A percentile compares a stretch with the other conserved stretches of the same genome.
phyloP scores from a whole-genome alignment of 1,139 yeast species.

The Kluyveromyces sp. region DNA sequence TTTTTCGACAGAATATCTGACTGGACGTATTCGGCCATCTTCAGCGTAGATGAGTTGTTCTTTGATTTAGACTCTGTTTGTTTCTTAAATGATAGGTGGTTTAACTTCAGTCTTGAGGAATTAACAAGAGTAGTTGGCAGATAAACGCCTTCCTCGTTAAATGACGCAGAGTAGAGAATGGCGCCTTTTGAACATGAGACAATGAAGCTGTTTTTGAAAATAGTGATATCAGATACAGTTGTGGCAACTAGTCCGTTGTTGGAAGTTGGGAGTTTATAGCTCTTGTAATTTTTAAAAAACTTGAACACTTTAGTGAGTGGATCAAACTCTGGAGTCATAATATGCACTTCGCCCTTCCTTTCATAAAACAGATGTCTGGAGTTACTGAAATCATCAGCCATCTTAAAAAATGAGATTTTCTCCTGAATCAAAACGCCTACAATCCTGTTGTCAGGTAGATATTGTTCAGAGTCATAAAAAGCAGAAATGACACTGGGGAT shows the following conservation, averaged over 20 bases:
- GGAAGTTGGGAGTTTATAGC: conserved; percentile 26
- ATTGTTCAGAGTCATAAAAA: conserved; percentile 26
- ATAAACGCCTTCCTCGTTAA: conserved; percentile 50
- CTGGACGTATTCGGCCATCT: conserved; percentile 28
- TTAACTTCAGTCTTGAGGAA: conserved; percentile 22
- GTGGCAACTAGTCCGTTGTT: conserved; percentile 43
- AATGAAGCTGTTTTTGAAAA: conserved; percentile 57
- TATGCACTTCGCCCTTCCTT: conserved; percentile 37
- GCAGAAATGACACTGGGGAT: conserved; percentile 39
- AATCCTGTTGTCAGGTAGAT: conserved; percentile 23
- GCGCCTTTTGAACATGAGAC: conserved; percentile 65
- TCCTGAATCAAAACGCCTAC: conserved; percentile 33
- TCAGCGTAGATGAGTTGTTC: conserved; percentile 34
- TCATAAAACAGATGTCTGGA: conserved; percentile 50
- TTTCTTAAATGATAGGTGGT: conserved; percentile 29
- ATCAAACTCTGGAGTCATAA: conserved; percentile 38
- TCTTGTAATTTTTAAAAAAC: conserved; percentile 47
- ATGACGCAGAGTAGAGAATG: conserved; percentile 47
- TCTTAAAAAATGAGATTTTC: conserved; percentile 47
- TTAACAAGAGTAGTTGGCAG: conserved; percentile 41
- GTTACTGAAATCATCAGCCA: conserved; percentile 54
- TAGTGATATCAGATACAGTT: conserved; percentile 50
- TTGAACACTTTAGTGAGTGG: conserved; percentile 49
- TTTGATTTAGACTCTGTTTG: conserved; percentile 28
- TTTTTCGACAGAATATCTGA: conserved; percentile 26